These are phyloP conservation scores for Ogataea trehalophila DNA, from an alignment of 805 yeast species.

Conservation along the genomic window DNA sequence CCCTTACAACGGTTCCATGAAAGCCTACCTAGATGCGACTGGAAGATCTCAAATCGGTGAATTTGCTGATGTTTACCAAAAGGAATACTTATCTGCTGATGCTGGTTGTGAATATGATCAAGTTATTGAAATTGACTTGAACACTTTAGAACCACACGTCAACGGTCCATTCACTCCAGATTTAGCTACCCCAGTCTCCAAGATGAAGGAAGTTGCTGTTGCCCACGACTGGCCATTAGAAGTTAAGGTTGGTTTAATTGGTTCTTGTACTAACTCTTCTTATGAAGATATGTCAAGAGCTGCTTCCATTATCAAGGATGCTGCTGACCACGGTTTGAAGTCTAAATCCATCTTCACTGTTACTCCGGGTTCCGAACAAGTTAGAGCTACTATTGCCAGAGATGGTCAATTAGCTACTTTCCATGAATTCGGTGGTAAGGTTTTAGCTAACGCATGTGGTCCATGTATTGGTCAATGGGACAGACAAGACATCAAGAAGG, in stretches of 20 bases:
- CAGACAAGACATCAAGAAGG: slow-evolving; percentile 64
- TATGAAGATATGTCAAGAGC: slow-evolving; percentile 98
- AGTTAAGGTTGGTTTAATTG: slow-evolving; percentile 91
- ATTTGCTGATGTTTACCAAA: slow-evolving; percentile 49
- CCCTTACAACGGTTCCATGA: slow-evolving; percentile 67
- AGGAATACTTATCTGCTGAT: slow-evolving; percentile 71
- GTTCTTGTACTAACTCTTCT: slow-evolving; percentile 97
- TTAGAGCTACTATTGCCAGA: slow-evolving; percentile 93
- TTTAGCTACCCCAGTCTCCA: slow-evolving; percentile 86
- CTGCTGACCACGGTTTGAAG: slow-evolving; percentile 78
- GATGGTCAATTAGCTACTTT: slow-evolving; percentile 85
- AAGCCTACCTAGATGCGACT: slow-evolving; percentile 71
- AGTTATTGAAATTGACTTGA: slow-evolving; percentile 83
- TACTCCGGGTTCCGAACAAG: slow-evolving; percentile 98
- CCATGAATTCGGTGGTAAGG: slow-evolving; percentile 83
- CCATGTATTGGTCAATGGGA: slow-evolving; percentile 99
- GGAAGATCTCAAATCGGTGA: slow-evolving; percentile 79
- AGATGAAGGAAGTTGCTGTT: slow-evolving; percentile 66
- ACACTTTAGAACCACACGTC: slow-evolving; percentile 85
- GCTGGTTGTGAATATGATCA: slow-evolving; percentile 87
- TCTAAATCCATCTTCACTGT: slow-evolving; percentile 91
- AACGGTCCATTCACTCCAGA: slow-evolving; percentile 99
- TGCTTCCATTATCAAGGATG: slow-evolving; percentile 84
- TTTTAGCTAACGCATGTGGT: slow-evolving; percentile 97
- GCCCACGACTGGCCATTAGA: slow-evolving; percentile 80